Evolutionary conservation across 371 early-diverging fungal genomes (phyloP).

Genomic region (Saksenaea oblongispora): DNA sequence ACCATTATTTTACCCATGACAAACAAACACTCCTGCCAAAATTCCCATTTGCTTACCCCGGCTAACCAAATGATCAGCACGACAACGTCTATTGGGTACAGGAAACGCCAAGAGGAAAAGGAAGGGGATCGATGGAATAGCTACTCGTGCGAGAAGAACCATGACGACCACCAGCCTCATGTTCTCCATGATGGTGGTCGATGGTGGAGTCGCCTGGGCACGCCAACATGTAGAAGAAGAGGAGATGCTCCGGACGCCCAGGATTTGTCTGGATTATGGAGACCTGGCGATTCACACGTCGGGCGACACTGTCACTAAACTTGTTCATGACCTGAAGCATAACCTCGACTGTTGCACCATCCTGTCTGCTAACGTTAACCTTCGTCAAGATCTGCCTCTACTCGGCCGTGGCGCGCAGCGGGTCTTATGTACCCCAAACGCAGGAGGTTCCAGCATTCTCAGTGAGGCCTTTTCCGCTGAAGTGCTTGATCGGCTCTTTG

Average conservation of each 20-base stretch:
- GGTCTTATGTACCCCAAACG: constrained; percentile 47
- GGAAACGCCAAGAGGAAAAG: too few species aligned
- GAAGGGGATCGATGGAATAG: too few species aligned
- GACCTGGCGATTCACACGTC: not conserved
- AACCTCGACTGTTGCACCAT: not conserved
- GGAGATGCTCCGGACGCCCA: not conserved
- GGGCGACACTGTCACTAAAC: not conserved
- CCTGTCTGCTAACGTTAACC: not conserved
- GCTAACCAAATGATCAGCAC: too few species aligned
- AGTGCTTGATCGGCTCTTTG: constrained; percentile 50
- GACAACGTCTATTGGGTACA: too few species aligned
- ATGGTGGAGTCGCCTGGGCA: not conserved
- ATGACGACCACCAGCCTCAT: too few species aligned
- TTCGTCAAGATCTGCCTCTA: not conserved
- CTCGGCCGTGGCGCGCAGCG: constrained; percentile 18
- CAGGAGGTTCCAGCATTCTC: constrained; percentile 51
- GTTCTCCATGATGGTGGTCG: not conserved
- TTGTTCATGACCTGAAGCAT: not conserved
- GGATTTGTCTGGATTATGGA: not conserved
- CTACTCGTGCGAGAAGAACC: too few species aligned
- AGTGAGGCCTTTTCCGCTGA: constrained; percentile 61
- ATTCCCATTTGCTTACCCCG: too few species aligned
- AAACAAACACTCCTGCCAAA: not conserved
- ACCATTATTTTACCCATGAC: not conserved
- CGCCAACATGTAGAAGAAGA: not conserved